phyloP scores from a whole-genome alignment of 495 filamentous ascomycete genomes.

The Chaetomium tenue region DNA sequence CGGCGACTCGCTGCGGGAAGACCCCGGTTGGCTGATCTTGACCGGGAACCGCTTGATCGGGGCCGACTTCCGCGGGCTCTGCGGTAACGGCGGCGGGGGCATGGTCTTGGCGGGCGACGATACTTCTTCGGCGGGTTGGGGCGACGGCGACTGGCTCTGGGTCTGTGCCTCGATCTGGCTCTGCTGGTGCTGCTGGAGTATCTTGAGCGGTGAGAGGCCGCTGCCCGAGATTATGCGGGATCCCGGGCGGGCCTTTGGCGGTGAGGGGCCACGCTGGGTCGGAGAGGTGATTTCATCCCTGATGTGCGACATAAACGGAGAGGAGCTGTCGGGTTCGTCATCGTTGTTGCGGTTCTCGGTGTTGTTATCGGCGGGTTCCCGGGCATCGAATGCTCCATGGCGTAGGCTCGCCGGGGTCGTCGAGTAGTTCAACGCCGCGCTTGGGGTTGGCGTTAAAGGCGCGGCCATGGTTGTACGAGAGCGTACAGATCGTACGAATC shows the following conservation, averaged over 20 bases:
- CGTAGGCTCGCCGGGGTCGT: constrained; percentile 31
- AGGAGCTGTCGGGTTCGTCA: constrained; percentile 30
- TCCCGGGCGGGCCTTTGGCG: constrained; percentile 44
- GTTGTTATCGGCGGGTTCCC: constrained; percentile 21
- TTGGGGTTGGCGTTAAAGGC: constrained; percentile 40
- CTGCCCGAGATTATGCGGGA: constrained; percentile 49
- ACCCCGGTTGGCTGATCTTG: constrained; percentile 40
- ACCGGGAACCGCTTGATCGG: constrained; percentile 58
- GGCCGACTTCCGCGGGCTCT: constrained; percentile 47
- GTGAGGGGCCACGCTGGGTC: constrained; percentile 30
- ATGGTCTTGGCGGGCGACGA: constrained; percentile 26
- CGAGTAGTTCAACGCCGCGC: constrained; percentile 40
- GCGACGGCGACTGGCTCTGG: constrained; percentile 8
- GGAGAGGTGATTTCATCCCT: constrained; percentile 31
- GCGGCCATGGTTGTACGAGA: constrained; percentile 32
- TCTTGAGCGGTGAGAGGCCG: constrained; percentile 52
- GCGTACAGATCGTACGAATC: too few species aligned
- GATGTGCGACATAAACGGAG: constrained; percentile 30
- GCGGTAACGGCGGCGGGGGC: constrained; percentile 32
- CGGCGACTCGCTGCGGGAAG: constrained; percentile 28
- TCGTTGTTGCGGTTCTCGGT: constrained; percentile 22
- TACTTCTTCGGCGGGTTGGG: constrained; percentile 21
- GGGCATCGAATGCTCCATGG: constrained; percentile 32
- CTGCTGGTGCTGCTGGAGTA: constrained; percentile 38
- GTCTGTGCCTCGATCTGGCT: constrained; percentile 24